Percentiles rank a stretch among this genome's conserved stretches.
These are phyloP conservation scores for Claviceps cyperi DNA, from an alignment of 2,329 filamentous ascomycete species.

Conservation along the genomic window DNA sequence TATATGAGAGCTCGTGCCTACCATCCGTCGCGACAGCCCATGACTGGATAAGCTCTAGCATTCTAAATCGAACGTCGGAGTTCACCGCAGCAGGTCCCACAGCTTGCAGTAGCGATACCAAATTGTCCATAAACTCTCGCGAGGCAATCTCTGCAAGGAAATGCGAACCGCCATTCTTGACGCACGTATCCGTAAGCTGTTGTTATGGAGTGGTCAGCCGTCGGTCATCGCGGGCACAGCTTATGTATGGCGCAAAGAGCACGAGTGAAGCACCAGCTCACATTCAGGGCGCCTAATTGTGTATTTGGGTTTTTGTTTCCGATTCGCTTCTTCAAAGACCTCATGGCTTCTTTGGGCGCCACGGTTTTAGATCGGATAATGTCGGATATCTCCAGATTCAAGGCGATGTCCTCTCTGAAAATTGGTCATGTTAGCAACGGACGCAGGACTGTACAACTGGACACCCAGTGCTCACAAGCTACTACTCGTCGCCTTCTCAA, in stretches of 20 bases:
- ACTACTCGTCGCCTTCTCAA: conserved; percentile 86
- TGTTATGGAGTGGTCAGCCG: conserved; percentile 12
- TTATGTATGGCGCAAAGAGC: not conserved
- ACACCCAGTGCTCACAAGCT: conserved; percentile 53
- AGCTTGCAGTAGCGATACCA: conserved; percentile 77
- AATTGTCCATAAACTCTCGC: conserved; percentile 94
- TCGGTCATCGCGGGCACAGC: not conserved
- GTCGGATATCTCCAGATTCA: conserved; percentile 97
- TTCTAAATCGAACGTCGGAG: conserved; percentile 73
- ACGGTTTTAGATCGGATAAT: conserved; percentile 95
- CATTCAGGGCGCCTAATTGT: conserved; percentile 86
- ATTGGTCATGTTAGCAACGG: conserved; percentile 5
- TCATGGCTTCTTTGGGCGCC: conserved; percentile 95
- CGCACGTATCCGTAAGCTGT: conserved; percentile 90
- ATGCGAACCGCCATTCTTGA: conserved; percentile 94
- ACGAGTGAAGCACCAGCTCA: conserved; percentile 23
- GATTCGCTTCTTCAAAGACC: conserved; percentile 83
- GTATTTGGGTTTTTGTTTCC: conserved; percentile 97
- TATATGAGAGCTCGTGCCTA: conserved; percentile 68
- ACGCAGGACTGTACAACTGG: not conserved
- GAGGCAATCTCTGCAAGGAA: conserved; percentile 93
- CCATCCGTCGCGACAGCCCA: conserved; percentile 87
- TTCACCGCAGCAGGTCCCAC: conserved; percentile 63
- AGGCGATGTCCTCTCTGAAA: conserved; percentile 77
- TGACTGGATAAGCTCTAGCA: conserved; percentile 81